Conservation (phyloP, 306 rosid species). For the Vachellia collinsii region DNA sequence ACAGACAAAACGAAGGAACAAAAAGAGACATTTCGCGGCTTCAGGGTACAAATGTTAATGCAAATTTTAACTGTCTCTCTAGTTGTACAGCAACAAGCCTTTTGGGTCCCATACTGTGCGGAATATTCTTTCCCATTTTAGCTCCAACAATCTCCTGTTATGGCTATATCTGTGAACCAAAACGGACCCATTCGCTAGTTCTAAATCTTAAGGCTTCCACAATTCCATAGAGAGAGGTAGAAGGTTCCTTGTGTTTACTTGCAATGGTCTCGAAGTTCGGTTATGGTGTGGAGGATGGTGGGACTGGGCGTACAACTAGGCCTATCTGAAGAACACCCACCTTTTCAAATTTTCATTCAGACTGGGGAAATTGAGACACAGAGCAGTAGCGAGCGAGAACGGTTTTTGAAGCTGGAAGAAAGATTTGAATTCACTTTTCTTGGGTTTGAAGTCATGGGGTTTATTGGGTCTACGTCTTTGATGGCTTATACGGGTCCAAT, state of each 20-base stretch:
- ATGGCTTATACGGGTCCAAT: constrained; percentile 32
- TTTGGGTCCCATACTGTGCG: constrained; percentile 50
- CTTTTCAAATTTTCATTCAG: constrained; percentile 6
- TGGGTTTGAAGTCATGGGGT: constrained; percentile 39
- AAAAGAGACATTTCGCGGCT: constrained; percentile 8
- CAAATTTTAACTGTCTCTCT: background rate
- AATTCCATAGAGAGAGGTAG: background rate
- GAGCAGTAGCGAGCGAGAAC: constrained; percentile 12
- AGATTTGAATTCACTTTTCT: constrained; percentile 43
- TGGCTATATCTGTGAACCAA: constrained; percentile 9
- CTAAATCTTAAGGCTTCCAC: background rate
- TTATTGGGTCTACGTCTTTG: constrained; percentile 32
- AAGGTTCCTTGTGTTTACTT: constrained; percentile 20
- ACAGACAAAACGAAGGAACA: constrained; percentile 27
- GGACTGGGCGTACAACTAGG: constrained; percentile 48
- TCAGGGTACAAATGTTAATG: constrained; percentile 41
- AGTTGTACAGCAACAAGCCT: constrained; percentile 17
- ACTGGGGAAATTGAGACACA: background rate
- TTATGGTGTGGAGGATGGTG: constrained; percentile 43
- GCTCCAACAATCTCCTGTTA: constrained; percentile 22
- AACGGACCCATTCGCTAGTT: constrained; percentile 33
- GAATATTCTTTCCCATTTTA: constrained; percentile 59
- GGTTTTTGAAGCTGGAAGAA: constrained; percentile 24
- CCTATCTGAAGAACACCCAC: constrained; percentile 56
- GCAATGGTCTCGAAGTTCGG: constrained; percentile 56